phyloP scores from a whole-genome alignment of 371 early-diverging fungal species.

The Nematocida sp. region DNA sequence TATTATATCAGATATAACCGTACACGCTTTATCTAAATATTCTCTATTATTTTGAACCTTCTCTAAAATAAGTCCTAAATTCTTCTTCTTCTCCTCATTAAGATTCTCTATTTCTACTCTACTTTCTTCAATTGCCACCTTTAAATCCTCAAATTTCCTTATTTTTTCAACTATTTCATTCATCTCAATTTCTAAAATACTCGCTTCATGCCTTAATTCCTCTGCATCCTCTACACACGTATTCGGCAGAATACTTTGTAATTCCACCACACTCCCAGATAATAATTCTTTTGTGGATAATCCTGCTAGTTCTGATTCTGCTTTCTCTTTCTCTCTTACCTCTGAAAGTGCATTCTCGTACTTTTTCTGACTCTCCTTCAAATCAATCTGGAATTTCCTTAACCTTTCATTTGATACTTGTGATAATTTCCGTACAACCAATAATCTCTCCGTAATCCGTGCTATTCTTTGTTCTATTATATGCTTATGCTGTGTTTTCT shows the following conservation, averaged over 20 bases:
- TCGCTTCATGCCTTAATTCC: constrained; percentile 11
- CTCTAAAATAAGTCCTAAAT: constrained; percentile 27
- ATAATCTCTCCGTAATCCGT: constrained; percentile 6
- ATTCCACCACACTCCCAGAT: constrained; percentile 1
- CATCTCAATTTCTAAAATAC: constrained; percentile 4
- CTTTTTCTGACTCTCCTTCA: constrained; percentile 21
- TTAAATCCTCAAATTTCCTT: constrained; percentile 18
- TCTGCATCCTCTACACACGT: constrained; percentile 22
- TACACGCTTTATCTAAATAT: constrained; percentile 67
- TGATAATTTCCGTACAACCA: background rate
- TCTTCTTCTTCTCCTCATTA: constrained; percentile 34
- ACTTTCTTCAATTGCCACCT: background rate
- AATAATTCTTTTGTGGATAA: constrained; percentile 24
- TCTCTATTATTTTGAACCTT: constrained; percentile 66
- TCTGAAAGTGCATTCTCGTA: constrained; percentile 7
- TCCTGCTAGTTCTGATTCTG: constrained; percentile 39
- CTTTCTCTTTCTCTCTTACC: constrained; percentile 48
- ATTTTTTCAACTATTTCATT: constrained; percentile 28
- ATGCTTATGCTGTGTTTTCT: constrained; percentile 42
- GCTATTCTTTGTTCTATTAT: constrained; percentile 35
- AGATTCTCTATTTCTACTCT: constrained; percentile 18
- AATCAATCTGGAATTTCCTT: background rate
- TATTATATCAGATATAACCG: constrained; percentile 63
- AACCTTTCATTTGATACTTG: background rate
- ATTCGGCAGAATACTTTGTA: background rate